A percentile compares a stretch with the other conserved stretches of the same genome.
Evolutionary conservation across 345 rosid genomes (phyloP).

Genomic region (Microcos paniculata): DNA sequence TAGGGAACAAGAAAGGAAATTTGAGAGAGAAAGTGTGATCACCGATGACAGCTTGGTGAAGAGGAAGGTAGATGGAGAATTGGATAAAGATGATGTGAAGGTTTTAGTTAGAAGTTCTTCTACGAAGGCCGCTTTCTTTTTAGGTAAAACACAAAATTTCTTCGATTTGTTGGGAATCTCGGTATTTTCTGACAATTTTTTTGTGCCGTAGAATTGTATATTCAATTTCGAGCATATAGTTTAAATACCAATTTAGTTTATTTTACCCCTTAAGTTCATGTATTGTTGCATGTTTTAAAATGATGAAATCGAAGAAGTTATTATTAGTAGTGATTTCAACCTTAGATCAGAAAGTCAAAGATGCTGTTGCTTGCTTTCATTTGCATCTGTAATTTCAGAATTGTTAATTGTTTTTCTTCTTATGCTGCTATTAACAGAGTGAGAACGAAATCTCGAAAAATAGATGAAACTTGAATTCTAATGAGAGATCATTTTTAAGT

Average conservation of each 20-base stretch:
- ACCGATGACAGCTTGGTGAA: conserved; percentile 25
- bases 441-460: not conserved
- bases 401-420: not conserved
- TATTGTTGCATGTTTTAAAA: not conserved
- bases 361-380: conserved; percentile 6
- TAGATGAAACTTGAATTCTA: conserved; percentile 1
- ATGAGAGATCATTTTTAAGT: not conserved
- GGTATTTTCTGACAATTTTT: not conserved
- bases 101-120: conserved; percentile 44
- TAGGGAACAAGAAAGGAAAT: conserved; percentile 26
- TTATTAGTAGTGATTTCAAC: not conserved
- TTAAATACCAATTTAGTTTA: not conserved
- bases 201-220: not conserved
- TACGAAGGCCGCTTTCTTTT: conserved; percentile 28
- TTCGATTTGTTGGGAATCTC: not conserved
- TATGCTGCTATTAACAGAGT: not conserved
- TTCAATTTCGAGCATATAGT: not conserved
- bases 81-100: conserved; percentile 22
- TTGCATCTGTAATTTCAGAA: not conserved
- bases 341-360: conserved; percentile 10
- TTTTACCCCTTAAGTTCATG: not conserved
- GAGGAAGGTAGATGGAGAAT: conserved; percentile 27
- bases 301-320: not conserved
- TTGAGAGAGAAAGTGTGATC: conserved; percentile 24
- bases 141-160: conserved; percentile 30